Conservation (phyloP, 176 grass and related monocot species). For the Olyra latifolia region DNA sequence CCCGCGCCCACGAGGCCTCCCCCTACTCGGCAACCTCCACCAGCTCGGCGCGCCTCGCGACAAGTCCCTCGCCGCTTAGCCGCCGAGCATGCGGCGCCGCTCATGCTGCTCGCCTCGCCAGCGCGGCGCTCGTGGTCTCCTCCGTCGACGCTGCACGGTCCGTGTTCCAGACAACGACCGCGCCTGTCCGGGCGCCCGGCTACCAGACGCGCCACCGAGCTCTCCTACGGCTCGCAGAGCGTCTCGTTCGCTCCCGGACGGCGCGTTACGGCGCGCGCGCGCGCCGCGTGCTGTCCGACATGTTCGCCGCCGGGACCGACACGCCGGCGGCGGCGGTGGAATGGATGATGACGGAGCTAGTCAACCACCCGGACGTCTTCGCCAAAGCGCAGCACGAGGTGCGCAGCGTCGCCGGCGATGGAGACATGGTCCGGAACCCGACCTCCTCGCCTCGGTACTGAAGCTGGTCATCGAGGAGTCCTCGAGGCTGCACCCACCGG, state of each 20-base stretch:
- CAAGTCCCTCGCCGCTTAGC: slow-evolving; percentile 49
- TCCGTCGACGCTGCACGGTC: slow-evolving; percentile 42
- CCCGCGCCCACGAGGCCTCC: slow-evolving; percentile 48
- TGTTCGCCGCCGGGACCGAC: slow-evolving; percentile 70
- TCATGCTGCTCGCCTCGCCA: slow-evolving; percentile 73
- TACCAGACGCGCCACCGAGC: slow-evolving; percentile 9
- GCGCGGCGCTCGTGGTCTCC: slow-evolving; percentile 61
- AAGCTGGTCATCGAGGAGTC: slow-evolving; percentile 58
- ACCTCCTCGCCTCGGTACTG: slow-evolving; percentile 56
- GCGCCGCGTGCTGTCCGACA: slow-evolving; percentile 43
- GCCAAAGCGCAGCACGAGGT: slow-evolving; percentile 60
- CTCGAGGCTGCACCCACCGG: slow-evolving; percentile 57
- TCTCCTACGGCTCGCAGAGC: slow-evolving; percentile 48
- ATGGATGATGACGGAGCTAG: slow-evolving; percentile 73
- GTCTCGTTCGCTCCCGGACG: slow-evolving; percentile 44
- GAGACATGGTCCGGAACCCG: slow-evolving; percentile 43
- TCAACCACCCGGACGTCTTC: slow-evolving; percentile 51
- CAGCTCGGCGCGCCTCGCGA: slow-evolving; percentile 58
- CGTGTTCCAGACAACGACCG: slow-evolving; percentile 50
- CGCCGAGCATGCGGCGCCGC: slow-evolving; percentile 41
- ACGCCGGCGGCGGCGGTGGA: slow-evolving; percentile 51
- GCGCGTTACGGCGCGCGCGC: slow-evolving; percentile 55
- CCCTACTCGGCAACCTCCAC: slow-evolving; percentile 79
- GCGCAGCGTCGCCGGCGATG: not conserved
- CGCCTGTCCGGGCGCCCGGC: slow-evolving; percentile 54